Evolutionary conservation across 225 moss, liverwort and hornwort genomes (phyloP).

Genomic region (Polytrichum formosum): DNA sequence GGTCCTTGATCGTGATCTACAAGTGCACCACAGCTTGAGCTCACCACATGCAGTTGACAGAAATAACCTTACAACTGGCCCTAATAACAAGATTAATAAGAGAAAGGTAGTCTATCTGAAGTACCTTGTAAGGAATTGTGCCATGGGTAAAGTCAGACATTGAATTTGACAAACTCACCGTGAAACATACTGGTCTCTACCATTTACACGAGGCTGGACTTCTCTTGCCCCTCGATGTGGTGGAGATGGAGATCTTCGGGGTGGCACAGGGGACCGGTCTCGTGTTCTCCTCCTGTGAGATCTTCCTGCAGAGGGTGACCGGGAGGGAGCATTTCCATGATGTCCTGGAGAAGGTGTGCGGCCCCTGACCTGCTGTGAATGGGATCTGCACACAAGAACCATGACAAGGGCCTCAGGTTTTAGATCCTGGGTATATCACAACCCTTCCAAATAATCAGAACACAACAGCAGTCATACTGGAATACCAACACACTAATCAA

Average conservation of each 20-base stretch:
- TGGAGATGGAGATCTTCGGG: constrained; percentile 41
- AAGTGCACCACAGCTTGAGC: background rate
- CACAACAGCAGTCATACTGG: no score
- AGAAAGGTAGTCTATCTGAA: background rate
- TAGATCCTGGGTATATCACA: no score
- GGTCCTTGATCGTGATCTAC: constrained; percentile 42
- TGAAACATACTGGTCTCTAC: constrained; percentile 26
- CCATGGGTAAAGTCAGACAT: background rate
- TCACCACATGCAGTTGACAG: background rate
- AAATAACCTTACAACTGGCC: background rate
- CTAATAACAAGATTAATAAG: background rate
- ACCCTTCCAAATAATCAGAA: no score
- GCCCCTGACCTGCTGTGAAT: constrained; percentile 50
- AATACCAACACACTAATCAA: no score
- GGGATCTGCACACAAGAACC: constrained; percentile 35
- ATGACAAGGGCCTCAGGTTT: no score
- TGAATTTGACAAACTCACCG: constrained; percentile 22
- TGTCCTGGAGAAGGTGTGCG: constrained; percentile 52
- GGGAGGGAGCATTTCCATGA: constrained; percentile 35
- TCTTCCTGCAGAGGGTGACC: constrained; percentile 40
- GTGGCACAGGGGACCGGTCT: constrained; percentile 31
- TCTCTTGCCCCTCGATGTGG: constrained; percentile 36
- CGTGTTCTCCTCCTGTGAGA: constrained; percentile 35
- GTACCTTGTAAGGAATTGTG: background rate
- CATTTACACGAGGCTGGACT: constrained; percentile 30